A percentile compares a stretch with the other conserved stretches of the same genome.
These are phyloP conservation scores for Arthrobotrys sinensis DNA, from an alignment of 2,329 filamentous ascomycete genomes.

Conservation along the genomic window DNA sequence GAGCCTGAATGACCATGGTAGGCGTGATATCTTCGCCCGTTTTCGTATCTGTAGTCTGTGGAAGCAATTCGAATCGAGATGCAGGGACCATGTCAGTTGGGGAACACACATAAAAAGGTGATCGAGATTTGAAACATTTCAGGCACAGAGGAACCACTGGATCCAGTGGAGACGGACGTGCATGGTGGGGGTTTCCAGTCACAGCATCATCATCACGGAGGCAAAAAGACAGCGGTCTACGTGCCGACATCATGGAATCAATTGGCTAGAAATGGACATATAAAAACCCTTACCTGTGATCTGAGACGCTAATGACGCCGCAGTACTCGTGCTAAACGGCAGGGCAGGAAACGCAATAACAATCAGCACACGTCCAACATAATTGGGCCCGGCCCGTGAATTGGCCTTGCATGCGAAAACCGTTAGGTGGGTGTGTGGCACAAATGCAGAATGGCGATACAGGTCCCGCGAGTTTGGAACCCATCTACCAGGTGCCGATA, in stretches of 20 bases:
- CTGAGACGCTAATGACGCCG: slow-evolving; percentile 52
- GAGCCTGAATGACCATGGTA: slow-evolving; percentile 40
- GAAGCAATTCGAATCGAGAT: slow-evolving; percentile 26
- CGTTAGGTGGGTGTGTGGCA: slow-evolving; percentile 27
- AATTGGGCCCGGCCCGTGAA: slow-evolving; percentile 1
- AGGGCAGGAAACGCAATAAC: slow-evolving; percentile 4
- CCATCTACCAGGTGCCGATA: slow-evolving; percentile 10
- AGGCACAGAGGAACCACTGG: slow-evolving; percentile 4
- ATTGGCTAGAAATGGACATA: slow-evolving; percentile 19
- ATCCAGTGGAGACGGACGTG: not conserved
- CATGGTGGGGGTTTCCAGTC: slow-evolving; percentile 14
- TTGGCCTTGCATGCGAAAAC: slow-evolving; percentile 31
- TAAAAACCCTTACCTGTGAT: slow-evolving; percentile 50
- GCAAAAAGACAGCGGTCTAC: slow-evolving; percentile 25
- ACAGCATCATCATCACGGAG: slow-evolving; percentile 19
- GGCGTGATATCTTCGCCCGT: slow-evolving; percentile 57
- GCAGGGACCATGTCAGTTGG: not conserved
- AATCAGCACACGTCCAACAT: slow-evolving; percentile 41
- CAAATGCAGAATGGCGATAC: slow-evolving; percentile 34
- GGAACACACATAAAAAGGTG: not conserved
- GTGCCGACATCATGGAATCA: slow-evolving; percentile 11
- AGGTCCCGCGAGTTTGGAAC: slow-evolving; percentile 27
- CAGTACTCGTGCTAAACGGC: slow-evolving; percentile 54
- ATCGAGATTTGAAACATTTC: slow-evolving; percentile 18
- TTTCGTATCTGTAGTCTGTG: slow-evolving; percentile 60